Percentiles rank a stretch among this genome's conserved stretches.
Evolutionary conservation across 192 early-diverging fungal species (phyloP).

Genomic region (Radiomyces spectabilis): DNA sequence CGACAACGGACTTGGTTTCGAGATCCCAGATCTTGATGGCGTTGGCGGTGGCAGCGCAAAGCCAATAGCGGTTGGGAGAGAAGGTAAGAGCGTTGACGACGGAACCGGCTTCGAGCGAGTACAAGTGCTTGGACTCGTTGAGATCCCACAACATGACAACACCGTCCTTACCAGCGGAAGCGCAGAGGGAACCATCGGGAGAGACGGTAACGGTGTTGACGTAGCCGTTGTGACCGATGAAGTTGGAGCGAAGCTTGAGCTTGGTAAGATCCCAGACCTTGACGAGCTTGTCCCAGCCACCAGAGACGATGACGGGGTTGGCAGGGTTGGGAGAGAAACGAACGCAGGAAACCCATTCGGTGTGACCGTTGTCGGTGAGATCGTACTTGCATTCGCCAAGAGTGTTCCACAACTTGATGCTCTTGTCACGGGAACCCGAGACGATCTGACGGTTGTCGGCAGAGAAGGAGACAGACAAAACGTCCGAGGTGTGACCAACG

Average conservation of each 20-base stretch:
- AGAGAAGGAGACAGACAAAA: constrained; percentile 98
- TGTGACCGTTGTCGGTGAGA: constrained; percentile 94
- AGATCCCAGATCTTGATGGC: constrained; percentile 99
- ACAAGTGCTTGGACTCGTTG: constrained; percentile 99
- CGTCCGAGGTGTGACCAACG: constrained; percentile 95
- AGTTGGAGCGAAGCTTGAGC: constrained; percentile 99
- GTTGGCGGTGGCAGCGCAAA: constrained; percentile 92
- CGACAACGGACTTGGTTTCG: constrained; percentile 95
- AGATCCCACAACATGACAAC: constrained; percentile 99
- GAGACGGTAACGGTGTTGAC: constrained; percentile 96
- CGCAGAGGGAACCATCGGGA: constrained; percentile 99
- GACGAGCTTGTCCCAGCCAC: constrained; percentile 99
- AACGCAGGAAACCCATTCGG: constrained; percentile 98
- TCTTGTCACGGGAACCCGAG: constrained; percentile 95
- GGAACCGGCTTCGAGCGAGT: constrained; percentile 95
- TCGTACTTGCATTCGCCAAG: constrained; percentile 99
- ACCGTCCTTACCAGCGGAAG: constrained; percentile 99
- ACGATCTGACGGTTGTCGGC: constrained; percentile 99
- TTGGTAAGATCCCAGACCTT: constrained; percentile 99
- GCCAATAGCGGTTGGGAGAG: constrained; percentile 99
- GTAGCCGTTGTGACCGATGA: constrained; percentile 96
- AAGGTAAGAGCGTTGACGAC: constrained; percentile 95
- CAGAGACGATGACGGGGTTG: constrained; percentile 96
- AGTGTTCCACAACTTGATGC: constrained; percentile 99
- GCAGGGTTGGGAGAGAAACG: constrained; percentile 98